Evolutionary conservation across 345 rosid genomes (phyloP).

Genomic region (Hypericum perforatum): DNA sequence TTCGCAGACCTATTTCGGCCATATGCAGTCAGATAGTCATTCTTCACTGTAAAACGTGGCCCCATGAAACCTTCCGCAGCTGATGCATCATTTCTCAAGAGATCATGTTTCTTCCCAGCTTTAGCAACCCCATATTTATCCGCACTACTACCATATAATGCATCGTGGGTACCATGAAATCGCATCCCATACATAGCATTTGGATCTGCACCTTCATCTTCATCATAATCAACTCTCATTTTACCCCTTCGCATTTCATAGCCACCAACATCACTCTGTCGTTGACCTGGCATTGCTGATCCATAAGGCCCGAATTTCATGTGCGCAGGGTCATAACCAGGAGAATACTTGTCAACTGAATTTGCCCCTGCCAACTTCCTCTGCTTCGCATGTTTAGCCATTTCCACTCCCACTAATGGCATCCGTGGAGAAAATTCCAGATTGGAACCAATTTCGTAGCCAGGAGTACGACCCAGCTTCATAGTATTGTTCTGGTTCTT

Average conservation of each 20-base stretch:
- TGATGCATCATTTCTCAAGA: constrained; percentile 32
- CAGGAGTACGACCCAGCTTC: constrained; percentile 34
- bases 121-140: constrained; percentile 38
- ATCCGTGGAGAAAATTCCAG: constrained; percentile 38
- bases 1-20: constrained; percentile 29
- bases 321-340: constrained; percentile 36
- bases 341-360: constrained; percentile 24
- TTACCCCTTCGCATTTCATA: constrained; percentile 46
- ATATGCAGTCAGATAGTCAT: constrained; percentile 27
- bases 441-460: constrained; percentile 30
- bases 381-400: constrained; percentile 43
- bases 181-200: constrained; percentile 60
- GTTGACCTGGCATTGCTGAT: constrained; percentile 28
- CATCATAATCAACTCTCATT: constrained; percentile 36
- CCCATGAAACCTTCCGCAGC: constrained; percentile 36
- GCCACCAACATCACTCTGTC: constrained; percentile 29
- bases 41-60: constrained; percentile 49
- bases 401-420: constrained; percentile 27
- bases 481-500: constrained; percentile 43
- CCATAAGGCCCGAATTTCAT: constrained; percentile 35
- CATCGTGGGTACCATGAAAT: constrained; percentile 35
- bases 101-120: constrained; percentile 45
- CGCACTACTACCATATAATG: constrained; percentile 13
- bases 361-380: constrained; percentile 52
- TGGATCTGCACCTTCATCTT: constrained; percentile 22